These are phyloP conservation scores for Capronia epimyces DNA, from an alignment of 2,329 filamentous ascomycete species.

Conservation along the genomic window DNA sequence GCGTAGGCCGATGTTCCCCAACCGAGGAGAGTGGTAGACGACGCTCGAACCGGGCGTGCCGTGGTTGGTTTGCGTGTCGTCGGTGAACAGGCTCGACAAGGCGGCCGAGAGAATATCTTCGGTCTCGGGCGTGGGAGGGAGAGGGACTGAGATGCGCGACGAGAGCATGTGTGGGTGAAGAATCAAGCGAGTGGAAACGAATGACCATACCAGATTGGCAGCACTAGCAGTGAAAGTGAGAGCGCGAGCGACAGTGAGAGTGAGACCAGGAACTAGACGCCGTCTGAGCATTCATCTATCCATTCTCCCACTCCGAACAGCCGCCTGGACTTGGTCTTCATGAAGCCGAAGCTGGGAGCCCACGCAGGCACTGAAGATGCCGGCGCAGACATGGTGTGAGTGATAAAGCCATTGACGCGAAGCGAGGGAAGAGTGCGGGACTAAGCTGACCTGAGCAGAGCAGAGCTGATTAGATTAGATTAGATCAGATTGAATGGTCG, in stretches of 20 bases:
- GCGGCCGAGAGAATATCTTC: conserved; percentile 52
- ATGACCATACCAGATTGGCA: no score
- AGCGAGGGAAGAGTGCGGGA: neutral
- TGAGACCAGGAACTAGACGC: no score
- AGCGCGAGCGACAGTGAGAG: no score
- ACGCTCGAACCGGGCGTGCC: conserved; percentile 49
- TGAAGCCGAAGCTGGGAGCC: no score
- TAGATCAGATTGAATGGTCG: neutral
- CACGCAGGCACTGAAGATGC: no score
- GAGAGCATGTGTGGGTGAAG: conserved; percentile 10
- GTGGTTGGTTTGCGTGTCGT: conserved; percentile 51
- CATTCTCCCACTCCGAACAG: no score
- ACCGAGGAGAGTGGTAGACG: conserved; percentile 44
- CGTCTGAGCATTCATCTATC: no score
- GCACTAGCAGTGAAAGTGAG: no score
- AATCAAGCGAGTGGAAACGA: no score
- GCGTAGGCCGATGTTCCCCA: conserved; percentile 39
- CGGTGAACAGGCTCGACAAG: conserved; percentile 52
- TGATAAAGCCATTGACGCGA: neutral
- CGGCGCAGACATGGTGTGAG: no score
- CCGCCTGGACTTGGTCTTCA: no score
- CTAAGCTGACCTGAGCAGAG: no score
- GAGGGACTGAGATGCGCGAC: conserved; percentile 19
- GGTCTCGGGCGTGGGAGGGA: conserved; percentile 31
- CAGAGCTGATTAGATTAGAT: conserved; percentile 1